phyloP scores from a whole-genome alignment of 2,329 filamentous ascomycete species.

The Apiospora marii region DNA sequence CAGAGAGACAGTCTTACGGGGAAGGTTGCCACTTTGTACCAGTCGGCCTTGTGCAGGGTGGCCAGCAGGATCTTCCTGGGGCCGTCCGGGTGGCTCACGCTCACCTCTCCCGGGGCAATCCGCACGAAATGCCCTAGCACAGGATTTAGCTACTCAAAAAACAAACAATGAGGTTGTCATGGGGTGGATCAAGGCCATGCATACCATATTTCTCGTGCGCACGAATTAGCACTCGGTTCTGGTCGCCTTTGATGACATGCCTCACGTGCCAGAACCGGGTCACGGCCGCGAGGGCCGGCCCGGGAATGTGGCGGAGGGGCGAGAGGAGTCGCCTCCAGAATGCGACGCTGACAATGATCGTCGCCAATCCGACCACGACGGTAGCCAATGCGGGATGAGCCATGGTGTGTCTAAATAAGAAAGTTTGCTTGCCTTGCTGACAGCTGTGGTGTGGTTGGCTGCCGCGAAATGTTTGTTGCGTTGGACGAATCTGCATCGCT shows the following conservation, averaged over 20 bases:
- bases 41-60: slow-evolving; percentile 43
- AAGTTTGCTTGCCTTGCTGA: neutral
- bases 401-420: neutral
- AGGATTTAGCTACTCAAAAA: neutral
- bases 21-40: slow-evolving; percentile 46
- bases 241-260: slow-evolving; percentile 47
- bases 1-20: no score
- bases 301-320: slow-evolving; percentile 43
- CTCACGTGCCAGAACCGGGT: slow-evolving; percentile 50
- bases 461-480: neutral
- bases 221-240: slow-evolving; percentile 44
- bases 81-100: slow-evolving; percentile 50
- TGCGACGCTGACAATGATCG: slow-evolving; percentile 17
- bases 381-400: neutral
- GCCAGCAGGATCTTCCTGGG: slow-evolving; percentile 46
- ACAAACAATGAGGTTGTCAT: neutral
- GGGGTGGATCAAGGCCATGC: neutral
- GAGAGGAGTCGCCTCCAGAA: slow-evolving; percentile 17
- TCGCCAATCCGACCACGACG: neutral
- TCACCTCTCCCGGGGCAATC: slow-evolving; percentile 52
- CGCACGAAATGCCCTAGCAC: slow-evolving; percentile 48
- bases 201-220: slow-evolving; percentile 50
- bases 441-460: neutral
- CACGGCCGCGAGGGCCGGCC: slow-evolving; percentile 50
- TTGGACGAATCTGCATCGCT: neutral